Percentiles rank a stretch among this genome's conserved stretches.
phyloP scores from a whole-genome alignment of 352 stramenopile species.

The Hyaloperonospora arabidopsidis region DNA sequence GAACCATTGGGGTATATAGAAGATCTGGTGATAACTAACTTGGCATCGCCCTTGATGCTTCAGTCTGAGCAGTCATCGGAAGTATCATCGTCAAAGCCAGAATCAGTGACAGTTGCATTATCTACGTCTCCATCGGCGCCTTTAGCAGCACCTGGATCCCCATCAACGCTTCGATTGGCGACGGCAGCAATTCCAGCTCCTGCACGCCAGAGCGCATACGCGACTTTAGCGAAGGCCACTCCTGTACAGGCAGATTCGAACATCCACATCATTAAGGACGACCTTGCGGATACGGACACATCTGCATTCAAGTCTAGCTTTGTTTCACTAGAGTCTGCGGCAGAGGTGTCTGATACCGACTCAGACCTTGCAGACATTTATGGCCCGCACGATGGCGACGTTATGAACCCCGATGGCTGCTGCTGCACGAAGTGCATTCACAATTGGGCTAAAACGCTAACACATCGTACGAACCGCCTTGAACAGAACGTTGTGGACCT shows the following conservation, averaged over 20 bases:
- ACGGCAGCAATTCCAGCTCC: background rate
- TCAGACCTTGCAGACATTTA: constrained; percentile 1
- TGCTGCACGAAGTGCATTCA: constrained; percentile 28
- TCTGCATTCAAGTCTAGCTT: constrained; percentile 7
- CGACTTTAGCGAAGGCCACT: background rate
- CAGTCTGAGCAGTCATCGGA: too few species aligned
- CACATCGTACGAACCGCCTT: constrained; percentile 24
- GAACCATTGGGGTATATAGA: background rate
- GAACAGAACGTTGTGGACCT: constrained; percentile 20
- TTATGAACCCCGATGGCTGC: constrained; percentile 22
- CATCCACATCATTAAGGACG: constrained; percentile 1
- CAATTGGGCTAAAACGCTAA: constrained; percentile 23
- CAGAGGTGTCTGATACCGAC: constrained; percentile 5
- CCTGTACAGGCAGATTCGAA: background rate
- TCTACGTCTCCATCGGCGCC: background rate
- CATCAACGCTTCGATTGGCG: background rate
- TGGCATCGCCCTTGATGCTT: background rate
- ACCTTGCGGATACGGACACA: constrained; percentile 3
- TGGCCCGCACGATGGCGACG: constrained; percentile 20
- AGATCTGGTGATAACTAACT: background rate
- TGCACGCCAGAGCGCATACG: background rate
- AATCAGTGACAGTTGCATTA: constrained; percentile 1
- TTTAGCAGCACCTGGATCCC: constrained; percentile 3
- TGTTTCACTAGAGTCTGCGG: background rate
- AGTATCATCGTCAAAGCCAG: background rate